Evolutionary conservation across 2,329 filamentous ascomycete species (phyloP).

Genomic region (Stagonosporopsis rhizophila): DNA sequence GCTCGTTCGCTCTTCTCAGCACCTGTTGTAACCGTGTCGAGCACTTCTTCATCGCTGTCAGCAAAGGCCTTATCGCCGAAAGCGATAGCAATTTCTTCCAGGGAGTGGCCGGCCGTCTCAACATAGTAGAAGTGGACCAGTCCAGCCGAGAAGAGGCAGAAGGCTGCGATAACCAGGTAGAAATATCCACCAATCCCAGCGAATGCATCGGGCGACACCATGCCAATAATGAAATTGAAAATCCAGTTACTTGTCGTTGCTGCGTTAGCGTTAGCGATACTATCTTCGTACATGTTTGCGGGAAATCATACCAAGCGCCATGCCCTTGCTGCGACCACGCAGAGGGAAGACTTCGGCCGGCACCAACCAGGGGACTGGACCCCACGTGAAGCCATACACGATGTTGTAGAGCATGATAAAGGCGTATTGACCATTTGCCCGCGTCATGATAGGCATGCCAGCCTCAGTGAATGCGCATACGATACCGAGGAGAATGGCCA

Average conservation of each 20-base stretch:
- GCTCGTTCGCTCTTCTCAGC: constrained; percentile 17
- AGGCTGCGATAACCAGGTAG: constrained; percentile 53
- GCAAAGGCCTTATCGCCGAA: constrained; percentile 54
- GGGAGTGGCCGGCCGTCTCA: constrained; percentile 49
- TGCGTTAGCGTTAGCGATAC: not conserved
- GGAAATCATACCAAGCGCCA: constrained; percentile 38
- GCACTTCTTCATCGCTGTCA: constrained; percentile 26
- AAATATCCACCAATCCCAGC: constrained; percentile 53
- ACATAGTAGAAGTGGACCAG: constrained; percentile 53
- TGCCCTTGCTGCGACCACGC: constrained; percentile 51
- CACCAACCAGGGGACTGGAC: constrained; percentile 52
- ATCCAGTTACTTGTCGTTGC: constrained; percentile 51
- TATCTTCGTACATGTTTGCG: not conserved
- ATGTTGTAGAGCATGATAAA: constrained; percentile 52
- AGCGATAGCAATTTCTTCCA: constrained; percentile 52
- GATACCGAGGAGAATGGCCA: constrained; percentile 46
- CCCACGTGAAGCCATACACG: constrained; percentile 50
- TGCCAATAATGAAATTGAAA: constrained; percentile 50
- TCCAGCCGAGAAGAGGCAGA: constrained; percentile 49
- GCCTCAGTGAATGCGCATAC: constrained; percentile 52
- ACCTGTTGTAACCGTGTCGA: constrained; percentile 20
- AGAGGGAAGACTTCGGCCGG: constrained; percentile 48
- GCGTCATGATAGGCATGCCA: constrained; percentile 33
- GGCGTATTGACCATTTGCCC: constrained; percentile 50
- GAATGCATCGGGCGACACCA: constrained; percentile 54